Base-by-base conservation (phyloP, 225 moss, liverwort and hornwort genomes). In the Sphagnum contortum region DNA sequence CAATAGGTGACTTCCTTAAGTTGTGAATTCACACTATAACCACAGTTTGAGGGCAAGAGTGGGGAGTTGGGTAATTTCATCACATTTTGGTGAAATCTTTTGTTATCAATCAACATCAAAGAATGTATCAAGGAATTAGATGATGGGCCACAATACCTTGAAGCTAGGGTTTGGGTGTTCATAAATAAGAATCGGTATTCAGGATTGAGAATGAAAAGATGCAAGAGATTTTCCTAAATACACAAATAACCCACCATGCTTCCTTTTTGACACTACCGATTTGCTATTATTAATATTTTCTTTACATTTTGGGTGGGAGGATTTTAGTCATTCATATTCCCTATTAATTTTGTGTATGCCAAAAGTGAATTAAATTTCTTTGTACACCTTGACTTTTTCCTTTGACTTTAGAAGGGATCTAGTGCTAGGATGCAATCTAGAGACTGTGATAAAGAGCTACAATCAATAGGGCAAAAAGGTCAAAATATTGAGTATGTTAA, bases 401-500 rank as follows among this genome's bases (percentile, higher is more conserved):
- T 45, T 45, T 2, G 12, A 8, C 59, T 5, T 60, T 9, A 46
- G 50, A 2, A 3, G 45, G 44, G 60, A 14, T 64, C n/a, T 4
- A 12, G 2, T 8, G 11, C 4, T 8, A 7, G 3, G 8, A 8
- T 66, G 2, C 45, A 91, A 87, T 83, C 76, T 12, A 84, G 71
- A 12, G 60, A 87, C 2, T 48, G 76, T 45, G 79, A 90, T 11
- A 88, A 74, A 67, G 90, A 94, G 47, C 69, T 94, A 3, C 84
- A 88, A 68, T 72, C 88, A 57, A 58, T 57, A 6, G 92, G 92
- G 62, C 86, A 84, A 3, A 89, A 89, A 74, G 79, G 82, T 1
- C 88, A 93, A 80, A 93, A 84, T 69, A 76, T 90, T 8, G 90
- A 94, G 48, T 88, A 94, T 5, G 82, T 90, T 0, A 82, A 82